These are phyloP conservation scores for Penicillium janthinellum DNA, from an alignment of 2,329 filamentous ascomycete species.

Conservation along the genomic window DNA sequence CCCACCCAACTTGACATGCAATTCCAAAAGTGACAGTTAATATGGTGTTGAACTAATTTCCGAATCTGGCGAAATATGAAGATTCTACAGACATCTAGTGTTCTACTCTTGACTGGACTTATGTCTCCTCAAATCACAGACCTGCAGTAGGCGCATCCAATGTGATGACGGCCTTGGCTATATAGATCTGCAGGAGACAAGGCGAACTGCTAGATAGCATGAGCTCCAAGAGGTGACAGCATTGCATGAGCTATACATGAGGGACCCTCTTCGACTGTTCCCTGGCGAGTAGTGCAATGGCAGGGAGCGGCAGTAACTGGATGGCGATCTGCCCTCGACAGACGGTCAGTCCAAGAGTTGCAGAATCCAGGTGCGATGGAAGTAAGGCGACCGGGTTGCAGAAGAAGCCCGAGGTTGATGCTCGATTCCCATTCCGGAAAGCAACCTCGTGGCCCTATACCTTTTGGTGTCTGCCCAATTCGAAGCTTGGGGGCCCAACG, in stretches of 20 bases:
- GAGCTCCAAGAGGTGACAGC: not conserved
- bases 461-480: slow-evolving; percentile 24
- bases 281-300: not conserved
- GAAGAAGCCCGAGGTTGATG: slow-evolving; percentile 5
- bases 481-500: slow-evolving; percentile 25
- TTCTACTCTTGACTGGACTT: slow-evolving; percentile 1
- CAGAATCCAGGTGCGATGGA: not conserved
- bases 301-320: not conserved
- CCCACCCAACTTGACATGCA: not conserved
- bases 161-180: not conserved
- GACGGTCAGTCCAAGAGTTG: not conserved
- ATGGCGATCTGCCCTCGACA: not conserved
- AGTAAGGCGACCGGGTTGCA: slow-evolving; percentile 4
- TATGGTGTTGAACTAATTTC: not conserved
- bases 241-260: not conserved
- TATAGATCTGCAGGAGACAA: not conserved
- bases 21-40: not conserved
- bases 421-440: slow-evolving; percentile 14
- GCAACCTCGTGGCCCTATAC: slow-evolving; percentile 13
- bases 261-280: not conserved
- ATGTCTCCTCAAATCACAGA: not conserved
- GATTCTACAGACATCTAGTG: not conserved
- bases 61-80: not conserved
- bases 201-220: not conserved
- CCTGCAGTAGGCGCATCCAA: slow-evolving; percentile 7